Evolutionary conservation across 495 filamentous ascomycete species (phyloP), one percentile per base, ranked within the genome.

Genomic region (Lophiostoma macrostomum): DNA sequence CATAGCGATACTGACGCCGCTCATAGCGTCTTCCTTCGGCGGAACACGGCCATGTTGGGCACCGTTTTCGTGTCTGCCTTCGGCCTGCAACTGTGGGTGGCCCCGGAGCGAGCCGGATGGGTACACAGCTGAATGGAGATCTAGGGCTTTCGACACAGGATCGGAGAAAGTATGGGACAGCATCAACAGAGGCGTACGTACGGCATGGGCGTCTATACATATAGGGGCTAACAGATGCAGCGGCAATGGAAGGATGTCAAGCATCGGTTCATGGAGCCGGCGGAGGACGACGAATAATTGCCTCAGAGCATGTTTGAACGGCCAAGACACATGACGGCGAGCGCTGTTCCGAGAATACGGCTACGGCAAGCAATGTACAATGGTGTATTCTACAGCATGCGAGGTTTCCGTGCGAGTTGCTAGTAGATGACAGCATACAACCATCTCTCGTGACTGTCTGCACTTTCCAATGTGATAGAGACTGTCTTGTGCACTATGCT

Each of bases 211-310:
- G 20, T 29, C 19, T 31, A 12, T 8, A 14, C 1, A 29, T 36
- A 14, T 13, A 25, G 35, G 48, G 43, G 60, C 74, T 76, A 64
- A 78, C 65, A 18, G 11, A 39, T 63, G 68, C 66, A 97, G 88
- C 89, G 93, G 61, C 94, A 97, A 91, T 99, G 94, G 94, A 97
- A 97, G 80, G 93, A 97, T 71, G 96, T 99, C 75, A 90, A 93
- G 69, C 72, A 81, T 67, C 83, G 80, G 67, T 99, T 96, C 70
- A 71, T 90, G 60, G 68, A 85, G 65, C 76, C 79, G 62, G 64
- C 64, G 8, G 76, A 76, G 53, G 84, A 89, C 60, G 78, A 81
- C 49, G 75, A 61, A 34, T 64, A 63, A 27, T 44, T 47, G 20
- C 47, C 19, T 18, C 18, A 32, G 24, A 25, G 5, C 5, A 7